Evolutionary conservation across 2,329 filamentous ascomycete species (phyloP), one percentile per base, ranked within the genome.

Genomic region (Cladosporium sp.): DNA sequence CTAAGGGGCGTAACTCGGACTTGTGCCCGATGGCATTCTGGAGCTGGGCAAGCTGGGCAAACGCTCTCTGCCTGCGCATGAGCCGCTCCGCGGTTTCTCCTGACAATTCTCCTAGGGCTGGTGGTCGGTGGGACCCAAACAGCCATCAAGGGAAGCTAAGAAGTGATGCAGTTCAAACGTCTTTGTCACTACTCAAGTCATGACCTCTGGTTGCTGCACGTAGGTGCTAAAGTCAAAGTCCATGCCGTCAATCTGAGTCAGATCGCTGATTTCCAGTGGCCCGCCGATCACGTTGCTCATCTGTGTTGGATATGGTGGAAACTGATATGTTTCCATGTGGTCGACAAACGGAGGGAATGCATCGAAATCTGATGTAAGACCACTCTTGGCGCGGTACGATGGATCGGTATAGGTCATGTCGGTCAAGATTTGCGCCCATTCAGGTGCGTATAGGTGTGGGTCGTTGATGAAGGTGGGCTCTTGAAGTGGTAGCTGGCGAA

Each of bases 171-270:
- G 28, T 33, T 1, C 26, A 33, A 33, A 31, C 18, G 52, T 55
- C 52, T 33, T n/a, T 55, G 28, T 33, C 21, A 18, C 58, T 33
- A 18, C 28, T 67, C 55, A 72, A 14, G 69, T 69, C 64, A 63
- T 66, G 18, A 73, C 72, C 26, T 63, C 61, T 28, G 50, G 49
- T 21, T 63, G 62, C 21, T 70, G 69, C 21, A 75, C 69, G 66
- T 69, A 76, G 58, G 72, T 69, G 61, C 65, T 72, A 66, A 76
- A 73, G 28, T 76, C 74, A 33, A 73, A 44, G 35, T 76, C 74
- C 68, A 74, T 68, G 35, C 61, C 61, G 28, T 74, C 64, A 62
- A 67, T 67, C 65, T 64, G 44, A 44, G 50, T 62, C 53, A 66
- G 58, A 35, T 67, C 66, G 55, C 5, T 59, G 21, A 59, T 35